Conservation (phyloP, 208 protist genomes). For the Acanthamoeba lenticulata region DNA sequence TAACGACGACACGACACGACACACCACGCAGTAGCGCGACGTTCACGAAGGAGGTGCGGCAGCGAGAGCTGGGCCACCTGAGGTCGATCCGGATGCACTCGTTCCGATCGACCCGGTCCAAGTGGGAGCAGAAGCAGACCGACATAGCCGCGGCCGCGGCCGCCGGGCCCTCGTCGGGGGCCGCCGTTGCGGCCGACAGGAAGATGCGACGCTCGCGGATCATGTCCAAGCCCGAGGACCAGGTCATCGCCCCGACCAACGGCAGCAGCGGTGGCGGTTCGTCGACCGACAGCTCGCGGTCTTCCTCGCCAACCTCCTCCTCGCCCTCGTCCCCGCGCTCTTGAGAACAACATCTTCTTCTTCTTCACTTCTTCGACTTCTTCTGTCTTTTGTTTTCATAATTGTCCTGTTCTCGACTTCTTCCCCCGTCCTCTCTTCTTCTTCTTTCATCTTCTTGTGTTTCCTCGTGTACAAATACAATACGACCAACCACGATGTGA, state of each 20-base stretch:
- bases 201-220: neutral
- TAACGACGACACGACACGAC: too few species aligned
- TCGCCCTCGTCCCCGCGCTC: neutral
- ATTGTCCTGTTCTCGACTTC: neutral
- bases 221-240: neutral
- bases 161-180: neutral
- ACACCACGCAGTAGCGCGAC: neutral
- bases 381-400: neutral
- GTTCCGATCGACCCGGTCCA: constrained; percentile 11
- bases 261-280: neutral
- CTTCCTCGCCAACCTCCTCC: neutral
- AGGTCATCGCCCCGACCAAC: neutral
- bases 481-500: too few species aligned
- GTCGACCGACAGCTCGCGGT: neutral
- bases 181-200: neutral
- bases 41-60: neutral
- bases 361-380: neutral
- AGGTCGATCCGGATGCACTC: neutral
- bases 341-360: too few species aligned
- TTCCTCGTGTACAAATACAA: neutral
- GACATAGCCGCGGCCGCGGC: neutral
- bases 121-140: constrained; percentile 4
- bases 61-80: neutral
- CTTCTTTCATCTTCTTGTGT: neutral
- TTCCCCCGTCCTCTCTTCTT: neutral